These are phyloP conservation scores for Ogataea sp. DNA, from an alignment of 805 yeast genomes.

Conservation along the genomic window DNA sequence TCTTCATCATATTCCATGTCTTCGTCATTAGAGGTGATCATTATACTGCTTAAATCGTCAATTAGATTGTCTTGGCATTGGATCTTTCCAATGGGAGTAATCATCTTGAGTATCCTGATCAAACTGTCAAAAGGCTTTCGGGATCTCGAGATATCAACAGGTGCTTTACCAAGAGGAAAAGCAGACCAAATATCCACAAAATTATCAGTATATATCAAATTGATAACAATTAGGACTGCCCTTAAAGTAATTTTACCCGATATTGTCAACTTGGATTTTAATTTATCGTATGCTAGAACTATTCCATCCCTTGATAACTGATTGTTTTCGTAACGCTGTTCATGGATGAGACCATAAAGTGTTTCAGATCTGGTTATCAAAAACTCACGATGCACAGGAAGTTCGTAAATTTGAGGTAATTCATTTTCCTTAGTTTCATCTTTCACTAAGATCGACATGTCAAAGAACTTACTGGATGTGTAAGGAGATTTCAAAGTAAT, in stretches of 20 bases:
- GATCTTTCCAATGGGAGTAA: constrained; percentile 21
- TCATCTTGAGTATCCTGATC: constrained; percentile 12
- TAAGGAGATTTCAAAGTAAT: constrained; percentile 8
- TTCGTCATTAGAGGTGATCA: background rate
- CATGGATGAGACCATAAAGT: constrained; percentile 2
- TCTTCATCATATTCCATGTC: constrained; percentile 4
- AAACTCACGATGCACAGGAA: constrained; percentile 11
- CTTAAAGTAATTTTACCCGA: constrained; percentile 16
- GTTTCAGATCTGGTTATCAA: constrained; percentile 6
- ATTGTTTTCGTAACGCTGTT: no score
- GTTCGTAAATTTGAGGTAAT: no score
- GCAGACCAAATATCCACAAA: constrained; percentile 38
- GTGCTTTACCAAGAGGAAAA: constrained; percentile 21
- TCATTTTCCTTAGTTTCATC: constrained; percentile 3
- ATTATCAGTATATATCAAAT: constrained; percentile 42
- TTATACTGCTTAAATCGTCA: constrained; percentile 10
- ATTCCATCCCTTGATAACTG: constrained; percentile 4
- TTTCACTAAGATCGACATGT: constrained; percentile 7
- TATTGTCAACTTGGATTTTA: background rate
- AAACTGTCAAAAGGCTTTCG: constrained; percentile 22
- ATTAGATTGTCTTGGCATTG: constrained; percentile 13
- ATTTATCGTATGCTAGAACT: background rate
- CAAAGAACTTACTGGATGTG: constrained; percentile 9
- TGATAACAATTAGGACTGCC: constrained; percentile 32
- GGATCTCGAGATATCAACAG: constrained; percentile 21